These are phyloP conservation scores for Colletotrichum noveboracense DNA, from an alignment of 2,329 filamentous ascomycete genomes.

Conservation along the genomic window DNA sequence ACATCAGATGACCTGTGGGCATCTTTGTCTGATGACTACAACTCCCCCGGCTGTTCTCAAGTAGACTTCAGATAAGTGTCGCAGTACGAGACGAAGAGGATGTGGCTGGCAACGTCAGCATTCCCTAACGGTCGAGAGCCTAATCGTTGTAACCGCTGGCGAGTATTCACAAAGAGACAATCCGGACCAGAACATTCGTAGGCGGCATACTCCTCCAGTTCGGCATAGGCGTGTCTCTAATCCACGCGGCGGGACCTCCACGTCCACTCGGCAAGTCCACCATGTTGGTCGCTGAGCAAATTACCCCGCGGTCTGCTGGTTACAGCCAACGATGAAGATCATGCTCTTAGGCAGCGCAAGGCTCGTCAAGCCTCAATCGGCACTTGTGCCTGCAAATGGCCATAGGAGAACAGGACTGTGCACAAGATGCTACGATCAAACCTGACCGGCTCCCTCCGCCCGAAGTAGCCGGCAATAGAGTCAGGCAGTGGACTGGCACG, in stretches of 20 bases:
- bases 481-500: background rate
- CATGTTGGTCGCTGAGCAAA: background rate
- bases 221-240: background rate
- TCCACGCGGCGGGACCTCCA: background rate
- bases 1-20: background rate
- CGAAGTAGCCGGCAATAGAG: slow-evolving; percentile 1
- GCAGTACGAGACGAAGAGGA: background rate
- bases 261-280: background rate
- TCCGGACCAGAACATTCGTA: background rate
- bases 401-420: background rate
- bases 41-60: background rate
- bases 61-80: background rate
- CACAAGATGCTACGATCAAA: background rate
- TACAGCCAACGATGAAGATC: background rate
- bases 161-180: background rate
- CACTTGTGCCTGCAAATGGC: background rate
- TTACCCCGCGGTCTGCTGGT: background rate
- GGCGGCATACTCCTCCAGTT: background rate
- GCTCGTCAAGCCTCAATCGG: background rate
- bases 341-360: background rate
- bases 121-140: background rate
- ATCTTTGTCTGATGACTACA: background rate
- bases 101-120: background rate
- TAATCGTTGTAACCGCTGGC: background rate
- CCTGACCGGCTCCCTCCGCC: background rate